These are phyloP conservation scores for Hysterangium stoloniferum DNA, from an alignment of 768 basidiomycete species.

Conservation along the genomic window DNA sequence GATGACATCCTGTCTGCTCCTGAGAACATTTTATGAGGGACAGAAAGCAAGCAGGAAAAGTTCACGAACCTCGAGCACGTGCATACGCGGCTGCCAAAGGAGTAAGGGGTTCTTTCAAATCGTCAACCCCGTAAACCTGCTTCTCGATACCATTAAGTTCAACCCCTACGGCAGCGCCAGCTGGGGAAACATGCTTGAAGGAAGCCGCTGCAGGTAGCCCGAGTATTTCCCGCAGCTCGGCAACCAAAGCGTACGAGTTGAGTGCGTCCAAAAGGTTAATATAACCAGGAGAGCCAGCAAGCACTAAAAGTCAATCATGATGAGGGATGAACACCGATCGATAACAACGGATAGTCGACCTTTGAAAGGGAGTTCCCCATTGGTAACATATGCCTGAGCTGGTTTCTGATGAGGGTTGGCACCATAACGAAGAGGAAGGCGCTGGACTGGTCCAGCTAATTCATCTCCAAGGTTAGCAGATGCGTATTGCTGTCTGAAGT, in stretches of 20 bases:
- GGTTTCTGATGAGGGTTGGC: slow-evolving; percentile 99
- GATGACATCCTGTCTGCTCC: slow-evolving; percentile 99
- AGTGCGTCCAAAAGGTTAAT: slow-evolving; percentile 97
- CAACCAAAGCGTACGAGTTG: slow-evolving; percentile 94
- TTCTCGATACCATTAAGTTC: slow-evolving; percentile 78
- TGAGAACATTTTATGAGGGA: slow-evolving; percentile 22
- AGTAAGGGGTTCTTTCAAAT: slow-evolving; percentile 83
- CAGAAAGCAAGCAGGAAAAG: neutral
- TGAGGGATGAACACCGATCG: neutral
- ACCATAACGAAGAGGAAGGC: slow-evolving; percentile 84
- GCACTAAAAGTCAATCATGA: slow-evolving; percentile 40
- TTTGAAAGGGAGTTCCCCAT: slow-evolving; percentile 90
- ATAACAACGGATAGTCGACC: slow-evolving; percentile 35
- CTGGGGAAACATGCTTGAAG: slow-evolving; percentile 99
- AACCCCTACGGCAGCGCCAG: slow-evolving; percentile 90
- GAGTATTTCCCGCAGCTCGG: slow-evolving; percentile 84
- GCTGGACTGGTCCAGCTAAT: slow-evolving; percentile 66
- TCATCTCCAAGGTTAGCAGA: slow-evolving; percentile 65
- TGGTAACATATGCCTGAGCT: slow-evolving; percentile 88
- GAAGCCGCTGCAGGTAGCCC: slow-evolving; percentile 92
- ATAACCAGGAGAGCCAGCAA: slow-evolving; percentile 93
- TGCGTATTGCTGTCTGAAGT: slow-evolving; percentile 95
- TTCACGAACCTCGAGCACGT: slow-evolving; percentile 72
- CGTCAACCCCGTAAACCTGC: slow-evolving; percentile 93
- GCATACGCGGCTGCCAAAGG: slow-evolving; percentile 91